Percentiles rank a stretch among this genome's conserved stretches.
Conservation (phyloP, 805 yeast genomes). For the Ogataea chonburiensis region DNA sequence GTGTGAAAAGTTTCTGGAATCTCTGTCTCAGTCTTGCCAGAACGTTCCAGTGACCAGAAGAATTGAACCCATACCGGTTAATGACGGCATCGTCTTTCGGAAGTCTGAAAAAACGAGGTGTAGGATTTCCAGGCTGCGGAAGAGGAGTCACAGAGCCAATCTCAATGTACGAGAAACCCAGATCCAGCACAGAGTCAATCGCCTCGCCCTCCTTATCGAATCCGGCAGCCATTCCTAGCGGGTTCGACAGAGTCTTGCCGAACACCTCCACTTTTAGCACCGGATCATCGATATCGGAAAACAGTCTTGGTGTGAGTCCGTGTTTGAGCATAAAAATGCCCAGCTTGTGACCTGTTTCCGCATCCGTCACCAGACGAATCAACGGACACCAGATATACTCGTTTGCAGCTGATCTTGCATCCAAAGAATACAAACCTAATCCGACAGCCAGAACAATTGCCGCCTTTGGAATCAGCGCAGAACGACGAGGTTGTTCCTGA, state of each 20-base stretch:
- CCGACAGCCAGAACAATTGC: conserved; percentile 26
- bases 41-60: conserved; percentile 80
- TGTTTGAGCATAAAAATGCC: conserved; percentile 70
- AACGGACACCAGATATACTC: conserved; percentile 80
- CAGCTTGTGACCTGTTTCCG: conserved; percentile 80
- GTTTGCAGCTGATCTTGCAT: conserved; percentile 79
- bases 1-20: conserved; percentile 41
- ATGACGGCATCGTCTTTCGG: conserved; percentile 86
- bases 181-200: conserved; percentile 70
- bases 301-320: conserved; percentile 64
- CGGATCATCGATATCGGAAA: conserved; percentile 51
- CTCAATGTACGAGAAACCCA: conserved; percentile 89
- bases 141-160: conserved; percentile 90
- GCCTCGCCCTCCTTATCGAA: conserved; percentile 93
- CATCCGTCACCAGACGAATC: conserved; percentile 66
- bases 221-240: conserved; percentile 95
- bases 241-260: conserved; percentile 63
- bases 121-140: conserved; percentile 94
- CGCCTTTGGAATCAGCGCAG: conserved; percentile 16
- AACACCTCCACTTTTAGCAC: conserved; percentile 60
- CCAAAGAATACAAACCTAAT: conserved; percentile 56
- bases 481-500: conserved; percentile 3
- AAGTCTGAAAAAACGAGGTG: conserved; percentile 86
- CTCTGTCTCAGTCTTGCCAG: conserved; percentile 66
- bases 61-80: conserved; percentile 93